phyloP scores from a whole-genome alignment of 1,139 yeast species.

The Citeromyces hawaiiensis region DNA sequence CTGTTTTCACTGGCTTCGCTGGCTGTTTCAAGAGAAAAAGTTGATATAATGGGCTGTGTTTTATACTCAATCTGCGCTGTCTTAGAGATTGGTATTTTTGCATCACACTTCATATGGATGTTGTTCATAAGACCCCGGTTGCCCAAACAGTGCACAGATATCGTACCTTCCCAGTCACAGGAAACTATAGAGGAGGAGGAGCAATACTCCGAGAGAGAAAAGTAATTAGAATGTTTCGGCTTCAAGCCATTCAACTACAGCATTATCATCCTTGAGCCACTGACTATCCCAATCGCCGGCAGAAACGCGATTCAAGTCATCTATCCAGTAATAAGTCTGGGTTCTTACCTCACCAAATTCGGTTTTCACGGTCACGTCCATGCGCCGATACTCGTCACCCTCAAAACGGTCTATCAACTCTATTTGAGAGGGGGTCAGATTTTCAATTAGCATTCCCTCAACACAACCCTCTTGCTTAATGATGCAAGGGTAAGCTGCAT shows the following conservation, averaged over 20 bases:
- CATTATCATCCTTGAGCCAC: background rate
- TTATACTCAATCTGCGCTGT: conserved; percentile 36
- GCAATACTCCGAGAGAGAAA: background rate
- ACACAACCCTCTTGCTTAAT: background rate
- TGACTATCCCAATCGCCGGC: background rate
- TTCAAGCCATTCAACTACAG: background rate
- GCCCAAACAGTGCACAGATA: background rate
- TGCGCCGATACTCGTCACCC: background rate
- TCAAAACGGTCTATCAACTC: background rate
- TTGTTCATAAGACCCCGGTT: conserved; percentile 15
- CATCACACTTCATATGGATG: conserved; percentile 35
- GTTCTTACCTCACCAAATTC: background rate
- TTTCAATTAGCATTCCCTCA: background rate
- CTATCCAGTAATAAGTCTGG: background rate
- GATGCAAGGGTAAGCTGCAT: background rate
- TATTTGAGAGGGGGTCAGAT: background rate
- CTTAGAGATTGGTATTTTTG: conserved; percentile 35
- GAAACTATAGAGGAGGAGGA: background rate
- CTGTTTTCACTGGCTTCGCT: conserved; percentile 35
- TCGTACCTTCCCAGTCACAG: background rate
- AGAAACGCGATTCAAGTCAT: background rate
- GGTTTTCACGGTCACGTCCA: background rate
- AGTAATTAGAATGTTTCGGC: background rate
- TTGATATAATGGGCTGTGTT: conserved; percentile 39
- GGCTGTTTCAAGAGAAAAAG: conserved; percentile 21